A percentile compares a stretch with the other conserved stretches of the same genome.
Conservation (phyloP, 2,329 filamentous ascomycete genomes). For the Ascosphaera aggregata region DNA sequence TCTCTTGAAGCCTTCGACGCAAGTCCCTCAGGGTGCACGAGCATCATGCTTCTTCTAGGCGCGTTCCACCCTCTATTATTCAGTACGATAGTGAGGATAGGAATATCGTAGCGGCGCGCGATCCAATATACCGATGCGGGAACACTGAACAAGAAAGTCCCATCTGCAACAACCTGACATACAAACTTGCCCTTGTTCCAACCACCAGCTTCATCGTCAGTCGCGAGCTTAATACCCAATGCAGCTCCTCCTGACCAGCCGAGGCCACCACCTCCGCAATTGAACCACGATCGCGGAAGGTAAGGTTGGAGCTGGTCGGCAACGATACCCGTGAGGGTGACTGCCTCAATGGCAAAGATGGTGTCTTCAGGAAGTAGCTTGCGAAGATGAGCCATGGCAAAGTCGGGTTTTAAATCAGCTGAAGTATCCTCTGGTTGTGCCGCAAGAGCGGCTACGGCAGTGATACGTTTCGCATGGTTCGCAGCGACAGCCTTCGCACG, state of each 20-base stretch:
- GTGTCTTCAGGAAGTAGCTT: constrained; percentile 37
- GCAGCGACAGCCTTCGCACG: constrained; percentile 33
- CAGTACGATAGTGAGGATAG: constrained; percentile 40
- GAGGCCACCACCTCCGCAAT: constrained; percentile 58
- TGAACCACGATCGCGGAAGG: constrained; percentile 51
- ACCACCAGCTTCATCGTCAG: constrained; percentile 27
- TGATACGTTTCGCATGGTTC: constrained; percentile 34
- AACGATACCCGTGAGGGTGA: constrained; percentile 45
- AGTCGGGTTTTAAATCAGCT: constrained; percentile 37
- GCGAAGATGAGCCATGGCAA: constrained; percentile 32
- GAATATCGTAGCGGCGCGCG: constrained; percentile 39
- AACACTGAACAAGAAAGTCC: constrained; percentile 41
- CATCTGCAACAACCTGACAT: constrained; percentile 42
- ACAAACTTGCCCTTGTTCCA: constrained; percentile 33
- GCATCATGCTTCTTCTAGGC: constrained; percentile 33
- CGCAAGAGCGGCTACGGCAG: constrained; percentile 33
- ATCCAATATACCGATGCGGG: constrained; percentile 48
- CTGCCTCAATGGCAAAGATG: constrained; percentile 56
- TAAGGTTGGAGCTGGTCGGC: constrained; percentile 47
- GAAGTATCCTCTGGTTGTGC: constrained; percentile 31
- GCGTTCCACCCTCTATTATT: constrained; percentile 55
- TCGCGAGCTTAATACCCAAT: constrained; percentile 52
- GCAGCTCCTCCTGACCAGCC: constrained; percentile 61
- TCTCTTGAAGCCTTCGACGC: constrained; percentile 38
- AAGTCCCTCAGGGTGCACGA: constrained; percentile 41